phyloP scores from a whole-genome alignment of 371 early-diverging fungal species.

The Mucor circinelloides region DNA sequence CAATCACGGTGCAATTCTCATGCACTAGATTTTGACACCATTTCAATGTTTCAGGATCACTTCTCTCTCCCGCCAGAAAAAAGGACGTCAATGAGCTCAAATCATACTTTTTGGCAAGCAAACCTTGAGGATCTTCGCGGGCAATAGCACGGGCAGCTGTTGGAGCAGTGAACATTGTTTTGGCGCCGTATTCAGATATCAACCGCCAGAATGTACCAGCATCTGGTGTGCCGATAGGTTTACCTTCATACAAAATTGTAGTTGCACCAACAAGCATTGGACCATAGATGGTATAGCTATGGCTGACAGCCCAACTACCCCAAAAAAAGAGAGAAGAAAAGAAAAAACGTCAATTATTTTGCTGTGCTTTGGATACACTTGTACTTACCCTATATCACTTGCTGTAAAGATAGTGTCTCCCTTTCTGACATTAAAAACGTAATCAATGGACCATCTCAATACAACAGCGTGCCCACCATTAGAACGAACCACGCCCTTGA shows the following conservation, averaged over 20 bases:
- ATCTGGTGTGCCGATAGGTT: constrained; percentile 85
- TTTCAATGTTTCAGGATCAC: constrained; percentile 77
- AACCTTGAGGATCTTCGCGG: constrained; percentile 75
- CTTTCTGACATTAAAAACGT: constrained; percentile 75
- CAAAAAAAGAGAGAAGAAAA: too few relatives aligned
- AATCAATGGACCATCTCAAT: constrained; percentile 75
- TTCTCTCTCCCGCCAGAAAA: constrained; percentile 91
- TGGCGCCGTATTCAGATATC: constrained; percentile 76
- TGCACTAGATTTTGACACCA: constrained; percentile 70
- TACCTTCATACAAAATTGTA: constrained; percentile 89
- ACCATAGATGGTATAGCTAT: constrained; percentile 89
- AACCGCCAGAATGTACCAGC: constrained; percentile 83
- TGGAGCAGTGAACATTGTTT: constrained; percentile 91
- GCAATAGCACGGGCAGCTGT: constrained; percentile 89
- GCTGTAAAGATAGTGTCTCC: constrained; percentile 81
- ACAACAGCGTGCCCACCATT: constrained; percentile 91
- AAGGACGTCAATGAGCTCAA: constrained; percentile 64
- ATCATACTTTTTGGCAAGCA: constrained; percentile 60
- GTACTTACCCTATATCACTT: constrained; percentile 79
- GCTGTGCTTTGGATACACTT: not conserved
- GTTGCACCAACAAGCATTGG: constrained; percentile 87
- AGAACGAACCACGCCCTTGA: constrained; percentile 86
- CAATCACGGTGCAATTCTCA: constrained; percentile 56
- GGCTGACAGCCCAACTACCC: constrained; percentile 88
- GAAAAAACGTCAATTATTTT: not conserved